These are phyloP conservation scores for Citrus glauca DNA, from an alignment of 345 rosid species.

Conservation along the genomic window DNA sequence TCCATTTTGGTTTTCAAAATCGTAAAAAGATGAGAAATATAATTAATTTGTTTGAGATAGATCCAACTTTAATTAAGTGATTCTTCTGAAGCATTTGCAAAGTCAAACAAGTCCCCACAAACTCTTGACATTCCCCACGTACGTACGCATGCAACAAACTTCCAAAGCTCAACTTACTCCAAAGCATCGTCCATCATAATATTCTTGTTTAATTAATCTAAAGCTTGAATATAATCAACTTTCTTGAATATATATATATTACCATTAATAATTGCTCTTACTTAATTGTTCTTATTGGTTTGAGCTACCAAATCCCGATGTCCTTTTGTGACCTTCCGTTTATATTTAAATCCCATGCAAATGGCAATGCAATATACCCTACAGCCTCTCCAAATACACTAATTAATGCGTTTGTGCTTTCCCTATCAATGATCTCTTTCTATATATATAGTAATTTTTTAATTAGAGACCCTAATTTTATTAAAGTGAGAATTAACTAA, in stretches of 20 bases:
- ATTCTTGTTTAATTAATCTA: not conserved
- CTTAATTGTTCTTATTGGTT: conserved; percentile 8
- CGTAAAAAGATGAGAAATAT: no score
- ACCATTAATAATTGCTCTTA: not conserved
- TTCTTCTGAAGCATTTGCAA: not conserved
- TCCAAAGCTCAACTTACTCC: conserved; percentile 22
- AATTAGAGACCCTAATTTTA: fast-evolving
- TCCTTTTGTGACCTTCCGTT: conserved; percentile 20
- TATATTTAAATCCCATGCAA: conserved; percentile 13
- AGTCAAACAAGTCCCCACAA: conserved; percentile 29
- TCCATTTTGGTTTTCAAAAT: not conserved
- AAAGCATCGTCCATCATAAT: not conserved
- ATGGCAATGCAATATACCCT: not conserved
- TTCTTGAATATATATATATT: not conserved
- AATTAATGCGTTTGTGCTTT: not conserved
- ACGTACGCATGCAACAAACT: conserved; percentile 32
- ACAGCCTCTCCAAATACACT: conserved; percentile 15
- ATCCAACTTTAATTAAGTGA: not conserved
- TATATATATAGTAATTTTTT: no score
- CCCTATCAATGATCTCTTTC: no score
- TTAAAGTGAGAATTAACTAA: no score
- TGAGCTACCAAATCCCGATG: conserved; percentile 33
- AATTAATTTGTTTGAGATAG: not conserved
- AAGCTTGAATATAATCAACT: not conserved
- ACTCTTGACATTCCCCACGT: conserved; percentile 16